Percentiles rank a stretch among this genome's conserved stretches.
phyloP scores from a whole-genome alignment of 78 protist species.

The Tieghemostelium lacteum region DNA sequence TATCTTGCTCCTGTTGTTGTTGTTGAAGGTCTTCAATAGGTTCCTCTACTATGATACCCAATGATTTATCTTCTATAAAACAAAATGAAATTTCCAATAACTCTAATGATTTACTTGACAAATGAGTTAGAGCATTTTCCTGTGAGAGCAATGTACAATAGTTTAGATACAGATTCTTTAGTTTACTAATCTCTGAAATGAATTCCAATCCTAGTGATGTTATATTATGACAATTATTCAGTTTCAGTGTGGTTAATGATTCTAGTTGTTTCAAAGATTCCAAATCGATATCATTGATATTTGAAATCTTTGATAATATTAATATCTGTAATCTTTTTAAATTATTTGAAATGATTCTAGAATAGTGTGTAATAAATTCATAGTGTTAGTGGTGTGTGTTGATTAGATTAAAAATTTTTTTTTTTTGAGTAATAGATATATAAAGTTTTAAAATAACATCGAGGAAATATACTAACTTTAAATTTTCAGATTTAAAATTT shows the following conservation, averaged over 20 bases:
- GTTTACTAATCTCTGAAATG: not conserved
- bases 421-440: not conserved
- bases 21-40: not conserved
- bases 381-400: not conserved
- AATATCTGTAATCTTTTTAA: constrained; percentile 6
- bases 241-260: not conserved
- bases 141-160: constrained; percentile 30
- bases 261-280: not conserved
- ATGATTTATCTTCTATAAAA: constrained; percentile 38
- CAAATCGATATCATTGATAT: constrained; percentile 1
- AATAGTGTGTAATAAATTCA: not conserved
- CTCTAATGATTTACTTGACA: not conserved
- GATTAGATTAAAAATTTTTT: not conserved
- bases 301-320: constrained; percentile 37
- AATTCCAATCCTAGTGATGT: constrained; percentile 1
- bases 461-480: not conserved
- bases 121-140: not conserved
- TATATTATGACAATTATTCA: constrained; percentile 27
- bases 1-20: not conserved
- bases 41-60: constrained; percentile 9
- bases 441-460: not conserved
- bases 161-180: not conserved
- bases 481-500: not conserved
- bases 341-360: not conserved
- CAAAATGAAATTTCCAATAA: constrained; percentile 33